Conservation (phyloP, 371 early-diverging fungal species). For the Fennellomyces sp. region DNA sequence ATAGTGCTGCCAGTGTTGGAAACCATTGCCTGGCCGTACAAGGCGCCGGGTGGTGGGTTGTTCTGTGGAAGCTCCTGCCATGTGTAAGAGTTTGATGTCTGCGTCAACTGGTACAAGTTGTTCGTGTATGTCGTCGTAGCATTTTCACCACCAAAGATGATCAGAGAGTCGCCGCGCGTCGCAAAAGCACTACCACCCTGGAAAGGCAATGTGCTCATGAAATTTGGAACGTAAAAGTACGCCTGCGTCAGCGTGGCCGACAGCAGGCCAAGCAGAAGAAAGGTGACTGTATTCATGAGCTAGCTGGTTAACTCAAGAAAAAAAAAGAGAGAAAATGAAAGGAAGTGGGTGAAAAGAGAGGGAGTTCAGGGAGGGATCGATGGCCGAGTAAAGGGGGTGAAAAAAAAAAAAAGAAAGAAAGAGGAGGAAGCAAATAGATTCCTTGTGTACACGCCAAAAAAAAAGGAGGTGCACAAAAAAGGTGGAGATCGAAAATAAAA, state of each 20-base stretch:
- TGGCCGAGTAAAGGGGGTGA: slow-evolving; percentile 7
- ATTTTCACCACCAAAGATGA: slow-evolving; percentile 37
- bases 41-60: slow-evolving; percentile 19
- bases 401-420: slow-evolving; percentile 6
- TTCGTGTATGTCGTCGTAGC: slow-evolving; percentile 24
- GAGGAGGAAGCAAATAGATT: not conserved
- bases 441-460: not conserved
- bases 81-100: slow-evolving; percentile 15
- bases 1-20: slow-evolving; percentile 18
- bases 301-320: not conserved
- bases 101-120: slow-evolving; percentile 27
- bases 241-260: slow-evolving; percentile 15
- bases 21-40: slow-evolving; percentile 28
- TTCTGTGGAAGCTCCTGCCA: slow-evolving; percentile 25
- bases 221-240: slow-evolving; percentile 30
- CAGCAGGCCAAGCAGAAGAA: not conserved
- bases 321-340: not conserved
- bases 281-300: not conserved
- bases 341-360: not conserved
- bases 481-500: slow-evolving; percentile 6
- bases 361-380: not conserved
- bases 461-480: slow-evolving; percentile 1
- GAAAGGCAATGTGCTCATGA: slow-evolving; percentile 30
- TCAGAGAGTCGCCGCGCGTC: slow-evolving; percentile 21
- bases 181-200: slow-evolving; percentile 35